These are phyloP conservation scores for Suhomyces coccinellae DNA, from an alignment of 1,139 yeast species.

Conservation along the genomic window DNA sequence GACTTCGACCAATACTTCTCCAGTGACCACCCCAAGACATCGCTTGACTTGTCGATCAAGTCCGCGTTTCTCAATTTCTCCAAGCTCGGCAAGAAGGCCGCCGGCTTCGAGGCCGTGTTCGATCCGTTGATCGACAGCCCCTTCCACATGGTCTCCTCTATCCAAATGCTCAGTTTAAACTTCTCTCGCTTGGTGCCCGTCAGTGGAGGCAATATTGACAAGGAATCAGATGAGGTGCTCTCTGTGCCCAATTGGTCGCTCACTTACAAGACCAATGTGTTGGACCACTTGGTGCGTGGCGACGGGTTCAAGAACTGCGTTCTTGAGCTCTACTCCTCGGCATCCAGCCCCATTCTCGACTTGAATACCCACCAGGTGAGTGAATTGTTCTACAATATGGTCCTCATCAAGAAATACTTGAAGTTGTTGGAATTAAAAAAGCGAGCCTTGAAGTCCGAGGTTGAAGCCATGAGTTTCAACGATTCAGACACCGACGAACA, in stretches of 20 bases:
- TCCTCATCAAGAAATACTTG: constrained; percentile 32
- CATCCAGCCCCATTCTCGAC: constrained; percentile 51
- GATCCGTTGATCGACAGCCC: constrained; percentile 52
- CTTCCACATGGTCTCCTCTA: constrained; percentile 46
- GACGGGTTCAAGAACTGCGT: constrained; percentile 40
- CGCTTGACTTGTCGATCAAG: constrained; percentile 31
- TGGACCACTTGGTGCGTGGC: constrained; percentile 37
- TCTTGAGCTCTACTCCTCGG: constrained; percentile 41
- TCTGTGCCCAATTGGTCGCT: constrained; percentile 54
- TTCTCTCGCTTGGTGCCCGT: constrained; percentile 19
- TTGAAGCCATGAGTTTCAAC: neutral
- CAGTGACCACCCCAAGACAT: constrained; percentile 25
- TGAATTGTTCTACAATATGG: constrained; percentile 38
- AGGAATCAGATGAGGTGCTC: constrained; percentile 40
- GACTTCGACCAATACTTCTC: constrained; percentile 31
- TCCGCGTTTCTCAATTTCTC: constrained; percentile 35
- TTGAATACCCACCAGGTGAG: constrained; percentile 49
- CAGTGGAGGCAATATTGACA: constrained; percentile 16
- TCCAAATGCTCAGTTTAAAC: constrained; percentile 42
- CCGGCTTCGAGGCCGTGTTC: constrained; percentile 64
- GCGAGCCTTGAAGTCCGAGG: neutral
- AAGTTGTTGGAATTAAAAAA: constrained; percentile 21
- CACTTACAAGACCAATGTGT: constrained; percentile 55
- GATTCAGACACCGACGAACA: constrained; percentile 3
- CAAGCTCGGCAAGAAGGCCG: constrained; percentile 37